Evolutionary conservation across 257 asterid genomes (phyloP).

Genomic region (Rehmannia glutinosa): DNA sequence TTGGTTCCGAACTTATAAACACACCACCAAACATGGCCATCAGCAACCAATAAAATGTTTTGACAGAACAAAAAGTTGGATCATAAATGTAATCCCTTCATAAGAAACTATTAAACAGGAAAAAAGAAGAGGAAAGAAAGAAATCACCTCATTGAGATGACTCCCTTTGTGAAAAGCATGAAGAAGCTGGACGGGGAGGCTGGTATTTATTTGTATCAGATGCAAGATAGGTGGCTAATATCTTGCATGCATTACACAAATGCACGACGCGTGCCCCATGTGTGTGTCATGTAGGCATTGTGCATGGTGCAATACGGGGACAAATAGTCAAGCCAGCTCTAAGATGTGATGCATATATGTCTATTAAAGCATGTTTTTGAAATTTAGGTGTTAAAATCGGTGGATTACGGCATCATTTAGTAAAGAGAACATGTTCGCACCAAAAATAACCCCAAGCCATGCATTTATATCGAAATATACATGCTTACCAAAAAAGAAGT

Average conservation of each 20-base stretch:
- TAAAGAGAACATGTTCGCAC: neutral
- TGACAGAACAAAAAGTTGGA: neutral
- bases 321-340: neutral
- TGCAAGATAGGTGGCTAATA: neutral
- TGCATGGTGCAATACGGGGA: neutral
- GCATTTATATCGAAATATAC: neutral
- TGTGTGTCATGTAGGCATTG: neutral
- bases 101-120: neutral
- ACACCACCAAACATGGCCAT: neutral
- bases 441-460: neutral
- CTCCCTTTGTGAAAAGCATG: neutral
- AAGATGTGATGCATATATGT: neutral
- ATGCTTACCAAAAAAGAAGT: neutral
- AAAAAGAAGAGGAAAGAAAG: too few relatives aligned
- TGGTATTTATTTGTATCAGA: slow-evolving; percentile 1
- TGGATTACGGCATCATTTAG: neutral
- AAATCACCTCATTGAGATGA: neutral
- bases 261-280: neutral
- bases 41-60: neutral
- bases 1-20: neutral
- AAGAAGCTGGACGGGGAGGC: neutral
- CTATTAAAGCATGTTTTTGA: neutral
- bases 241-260: neutral
- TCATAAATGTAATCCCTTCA: neutral
- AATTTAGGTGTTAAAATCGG: neutral